Conservation (phyloP, 2,329 filamentous ascomycete genomes). For the Fusarium decemcellulare region DNA sequence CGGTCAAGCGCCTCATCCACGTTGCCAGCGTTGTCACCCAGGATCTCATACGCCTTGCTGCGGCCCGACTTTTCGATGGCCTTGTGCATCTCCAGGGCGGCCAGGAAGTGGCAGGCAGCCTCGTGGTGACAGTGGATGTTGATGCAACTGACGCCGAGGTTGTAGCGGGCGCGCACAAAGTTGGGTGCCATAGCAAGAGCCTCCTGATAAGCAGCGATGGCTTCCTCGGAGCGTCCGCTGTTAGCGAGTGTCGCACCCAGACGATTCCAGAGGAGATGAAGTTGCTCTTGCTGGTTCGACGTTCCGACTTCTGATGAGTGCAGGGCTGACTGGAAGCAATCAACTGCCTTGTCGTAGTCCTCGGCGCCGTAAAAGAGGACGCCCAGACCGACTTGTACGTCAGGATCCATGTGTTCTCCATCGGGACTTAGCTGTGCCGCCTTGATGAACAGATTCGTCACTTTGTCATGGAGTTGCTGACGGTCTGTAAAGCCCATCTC, state of each 20-base stretch:
- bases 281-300: conserved; percentile 86
- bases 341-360: conserved; percentile 98
- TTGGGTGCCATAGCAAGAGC: conserved; percentile 92
- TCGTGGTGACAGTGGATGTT: conserved; percentile 97
- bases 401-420: conserved; percentile 96
- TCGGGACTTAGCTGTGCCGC: conserved; percentile 93
- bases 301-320: conserved; percentile 87
- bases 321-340: conserved; percentile 95
- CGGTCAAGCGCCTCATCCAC: conserved; percentile 83
- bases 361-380: conserved; percentile 98
- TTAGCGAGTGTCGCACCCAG: conserved; percentile 97
- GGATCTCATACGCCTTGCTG: conserved; percentile 85
- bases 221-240: conserved; percentile 92
- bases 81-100: conserved; percentile 95
- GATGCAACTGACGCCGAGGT: conserved; percentile 95
- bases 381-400: conserved; percentile 96
- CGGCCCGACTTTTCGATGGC: conserved; percentile 89
- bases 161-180: conserved; percentile 97
- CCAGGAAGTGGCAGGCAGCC: conserved; percentile 92
- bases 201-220: conserved; percentile 96
- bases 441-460: conserved; percentile 91
- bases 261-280: conserved; percentile 97
- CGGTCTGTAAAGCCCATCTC: conserved; percentile 97
- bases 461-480: conserved; percentile 88
- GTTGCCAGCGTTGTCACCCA: conserved; percentile 67